Evolutionary conservation across 257 asterid genomes (phyloP).

Genomic region (Orobanche coerulescens): DNA sequence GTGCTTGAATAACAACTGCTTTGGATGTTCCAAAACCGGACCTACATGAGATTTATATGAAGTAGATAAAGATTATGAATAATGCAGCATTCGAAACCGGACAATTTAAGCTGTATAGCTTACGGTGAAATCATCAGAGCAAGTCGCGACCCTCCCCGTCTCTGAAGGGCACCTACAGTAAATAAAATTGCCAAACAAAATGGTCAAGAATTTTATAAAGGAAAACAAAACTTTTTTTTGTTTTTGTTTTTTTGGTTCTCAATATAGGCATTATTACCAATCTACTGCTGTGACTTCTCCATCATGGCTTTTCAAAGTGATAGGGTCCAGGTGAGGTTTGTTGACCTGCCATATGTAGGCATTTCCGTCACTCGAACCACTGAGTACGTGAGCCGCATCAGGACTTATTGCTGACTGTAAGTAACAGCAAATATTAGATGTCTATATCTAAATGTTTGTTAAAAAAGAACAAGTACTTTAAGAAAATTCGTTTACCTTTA

Average conservation of each 20-base stretch:
- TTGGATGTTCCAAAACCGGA: slow-evolving; percentile 67
- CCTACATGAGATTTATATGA: slow-evolving; percentile 34
- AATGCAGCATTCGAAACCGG: background rate
- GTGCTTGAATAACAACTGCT: slow-evolving; percentile 65
- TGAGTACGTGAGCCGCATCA: slow-evolving; percentile 84
- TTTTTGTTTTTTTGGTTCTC: no score
- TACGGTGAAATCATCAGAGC: slow-evolving; percentile 96
- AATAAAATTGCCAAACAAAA: slow-evolving; percentile 19
- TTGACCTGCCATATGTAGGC: slow-evolving; percentile 96
- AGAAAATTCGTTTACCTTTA: slow-evolving; percentile 46
- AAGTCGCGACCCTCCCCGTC: slow-evolving; percentile 81
- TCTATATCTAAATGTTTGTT: background rate
- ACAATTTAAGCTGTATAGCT: slow-evolving; percentile 23
- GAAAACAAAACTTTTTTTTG: background rate
- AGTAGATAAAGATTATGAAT: background rate
- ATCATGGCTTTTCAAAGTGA: slow-evolving; percentile 63
- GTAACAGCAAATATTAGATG: slow-evolving; percentile 18
- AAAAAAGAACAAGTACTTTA: background rate
- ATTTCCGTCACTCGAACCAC: slow-evolving; percentile 94
- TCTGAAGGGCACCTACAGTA: slow-evolving; percentile 70
- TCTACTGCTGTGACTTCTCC: slow-evolving; percentile 95
- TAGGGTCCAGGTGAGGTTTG: slow-evolving; percentile 58
- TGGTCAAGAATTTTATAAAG: background rate
- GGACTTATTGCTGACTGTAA: slow-evolving; percentile 83
- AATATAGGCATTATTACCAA: slow-evolving; percentile 49